Conservation (phyloP, 2,329 filamentous ascomycete species). For the Fusarium nisikadoi region DNA sequence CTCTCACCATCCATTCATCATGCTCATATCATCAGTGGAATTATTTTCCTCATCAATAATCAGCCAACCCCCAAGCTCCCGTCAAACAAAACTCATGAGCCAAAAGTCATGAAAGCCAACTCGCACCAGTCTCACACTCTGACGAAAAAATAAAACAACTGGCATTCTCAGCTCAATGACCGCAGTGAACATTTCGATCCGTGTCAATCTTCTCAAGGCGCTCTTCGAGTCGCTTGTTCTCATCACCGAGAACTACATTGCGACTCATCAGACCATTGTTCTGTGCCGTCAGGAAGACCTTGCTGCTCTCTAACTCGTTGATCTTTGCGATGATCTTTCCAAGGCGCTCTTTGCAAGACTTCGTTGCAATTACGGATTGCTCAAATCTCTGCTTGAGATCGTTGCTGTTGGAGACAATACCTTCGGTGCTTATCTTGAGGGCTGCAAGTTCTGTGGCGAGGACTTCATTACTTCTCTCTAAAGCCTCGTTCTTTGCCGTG, state of each 20-base stretch:
- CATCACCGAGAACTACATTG: neutral
- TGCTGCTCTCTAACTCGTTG: neutral
- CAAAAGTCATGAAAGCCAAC: rapidly evolving
- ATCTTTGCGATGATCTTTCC: rapidly evolving
- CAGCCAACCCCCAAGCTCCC: rapidly evolving
- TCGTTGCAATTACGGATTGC: neutral
- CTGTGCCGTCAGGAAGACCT: neutral
- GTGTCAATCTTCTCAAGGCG: neutral
- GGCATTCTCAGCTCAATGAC: neutral
- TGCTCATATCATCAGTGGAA: rapidly evolving
- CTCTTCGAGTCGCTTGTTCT: neutral
- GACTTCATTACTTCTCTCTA: neutral
- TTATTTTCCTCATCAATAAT: rapidly evolving
- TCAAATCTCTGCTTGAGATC: neutral
- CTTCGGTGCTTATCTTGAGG: rapidly evolving
- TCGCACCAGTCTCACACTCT: neutral
- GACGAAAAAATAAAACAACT: neutral
- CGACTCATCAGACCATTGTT: rapidly evolving
- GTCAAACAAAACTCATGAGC: rapidly evolving
- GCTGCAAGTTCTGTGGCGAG: too few species aligned
- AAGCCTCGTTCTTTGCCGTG: neutral
- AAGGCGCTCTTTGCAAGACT: neutral
- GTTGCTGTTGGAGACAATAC: too few species aligned
- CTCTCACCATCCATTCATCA: rapidly evolving
- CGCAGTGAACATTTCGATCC: neutral